Percentiles rank a stretch among this genome's conserved stretches.
Conservation (phyloP, 1,284 basidiomycete species). For the Anthracocystis setariae region DNA sequence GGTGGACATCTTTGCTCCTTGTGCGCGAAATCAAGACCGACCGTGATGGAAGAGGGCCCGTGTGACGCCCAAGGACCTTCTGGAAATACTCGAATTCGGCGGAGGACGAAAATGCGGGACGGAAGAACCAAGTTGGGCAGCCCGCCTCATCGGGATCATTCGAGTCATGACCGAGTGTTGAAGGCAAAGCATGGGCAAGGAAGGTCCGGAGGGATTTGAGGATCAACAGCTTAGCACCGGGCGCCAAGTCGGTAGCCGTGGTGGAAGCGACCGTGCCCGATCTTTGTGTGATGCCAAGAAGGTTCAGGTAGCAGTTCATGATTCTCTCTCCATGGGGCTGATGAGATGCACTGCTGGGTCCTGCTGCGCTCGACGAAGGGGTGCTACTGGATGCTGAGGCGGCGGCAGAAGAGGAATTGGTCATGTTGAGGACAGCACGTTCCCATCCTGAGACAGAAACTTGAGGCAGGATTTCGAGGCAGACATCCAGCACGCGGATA, state of each 20-base stretch:
- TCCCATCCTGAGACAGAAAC: conserved; percentile 59
- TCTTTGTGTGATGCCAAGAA: conserved; percentile 54
- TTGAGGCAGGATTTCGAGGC: conserved; percentile 79
- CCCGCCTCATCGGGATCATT: neutral
- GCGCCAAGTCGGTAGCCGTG: conserved; percentile 31
- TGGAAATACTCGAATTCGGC: conserved; percentile 57
- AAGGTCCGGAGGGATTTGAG: conserved; percentile 35
- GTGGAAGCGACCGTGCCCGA: conserved; percentile 30
- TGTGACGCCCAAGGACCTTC: conserved; percentile 25
- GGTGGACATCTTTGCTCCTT: neutral
- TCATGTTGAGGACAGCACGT: conserved; percentile 29
- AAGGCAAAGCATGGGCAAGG: conserved; percentile 22
- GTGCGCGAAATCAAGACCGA: conserved; percentile 4
- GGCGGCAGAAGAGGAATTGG: conserved; percentile 9
- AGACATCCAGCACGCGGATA: conserved; percentile 80
- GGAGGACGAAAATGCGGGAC: conserved; percentile 43
- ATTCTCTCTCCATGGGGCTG: conserved; percentile 55
- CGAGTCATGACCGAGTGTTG: conserved; percentile 1
- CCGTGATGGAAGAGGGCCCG: conserved; percentile 4
- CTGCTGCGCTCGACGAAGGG: conserved; percentile 2
- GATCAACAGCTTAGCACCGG: conserved; percentile 43
- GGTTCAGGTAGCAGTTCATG: conserved; percentile 57
- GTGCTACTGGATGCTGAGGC: conserved; percentile 11
- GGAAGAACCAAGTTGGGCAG: conserved; percentile 61
- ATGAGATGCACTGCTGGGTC: conserved; percentile 16